Base-by-base conservation (phyloP, 163 green algal genomes). In the Scenedesmus sp. region DNA sequence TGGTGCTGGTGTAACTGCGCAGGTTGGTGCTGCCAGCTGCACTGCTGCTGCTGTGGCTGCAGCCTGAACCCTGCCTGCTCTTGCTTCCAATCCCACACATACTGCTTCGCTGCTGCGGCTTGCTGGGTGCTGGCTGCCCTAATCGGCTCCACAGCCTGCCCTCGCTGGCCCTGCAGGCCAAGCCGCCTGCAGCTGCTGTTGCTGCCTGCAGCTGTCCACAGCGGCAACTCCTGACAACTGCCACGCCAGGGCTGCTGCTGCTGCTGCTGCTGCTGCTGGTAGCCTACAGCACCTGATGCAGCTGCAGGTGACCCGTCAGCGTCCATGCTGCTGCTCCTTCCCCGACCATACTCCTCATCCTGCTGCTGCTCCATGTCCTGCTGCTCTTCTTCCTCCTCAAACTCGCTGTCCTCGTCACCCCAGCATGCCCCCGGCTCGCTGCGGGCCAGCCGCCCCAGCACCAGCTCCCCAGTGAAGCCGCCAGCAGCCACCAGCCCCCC, bases 401-500 rank as follows among this genome's bases (percentile, higher is more conserved):
- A n/a, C 16, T 80, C n/a, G 35, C 35, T 37, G 37, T 90, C 86
- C 44, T 51, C 51, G 15, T 87, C 78, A 5, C 51, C 87, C 76
- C 40, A 76, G 51, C 13, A 56, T 5, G 37, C 78, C 7, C 70
- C 78, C 13, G 30, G 51, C 46, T 88, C 79, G 26, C 12, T 30
- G n/a, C 70, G 35, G 0, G 35, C 43, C 53, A 95, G 42, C 9
- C 91, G 78, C 76, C 79, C 82, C 13, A 94, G 88, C 65, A 96
- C 93, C 51, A 96, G 92, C 91, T 95, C 94, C 0, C 94, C 94
- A 18, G 73, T 85, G 81, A 96, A 95, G 44, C 93, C 93, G 7
- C 96, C 96, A 10, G 94, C 95, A 10, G 94, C 95, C 68, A 97
- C 10, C 84, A 98, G 90, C 35, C 91, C 94, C 33, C 93, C 85